phyloP scores from a whole-genome alignment of 2,329 filamentous ascomycete species.

The Rasamsonia emersonii region DNA sequence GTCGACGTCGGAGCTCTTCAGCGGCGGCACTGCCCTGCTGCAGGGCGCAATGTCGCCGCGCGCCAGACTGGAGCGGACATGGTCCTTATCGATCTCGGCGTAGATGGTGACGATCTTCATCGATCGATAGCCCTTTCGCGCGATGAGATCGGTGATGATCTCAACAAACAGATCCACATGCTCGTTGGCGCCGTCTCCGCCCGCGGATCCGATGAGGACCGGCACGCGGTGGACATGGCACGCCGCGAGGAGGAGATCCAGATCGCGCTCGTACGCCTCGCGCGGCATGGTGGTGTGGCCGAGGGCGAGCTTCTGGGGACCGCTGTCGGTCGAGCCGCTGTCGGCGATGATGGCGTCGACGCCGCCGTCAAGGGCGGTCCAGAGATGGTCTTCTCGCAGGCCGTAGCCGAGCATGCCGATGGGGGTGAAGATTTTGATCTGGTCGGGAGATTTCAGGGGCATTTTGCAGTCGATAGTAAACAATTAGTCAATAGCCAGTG shows the following conservation, averaged over 20 bases:
- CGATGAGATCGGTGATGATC: constrained; percentile 29
- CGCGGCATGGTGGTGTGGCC: constrained; percentile 28
- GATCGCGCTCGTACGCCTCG: constrained; percentile 34
- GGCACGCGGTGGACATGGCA: constrained; percentile 27
- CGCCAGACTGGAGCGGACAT: constrained; percentile 20
- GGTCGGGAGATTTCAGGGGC: neutral
- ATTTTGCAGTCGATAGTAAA: too few relatives aligned
- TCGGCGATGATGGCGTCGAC: constrained; percentile 17
- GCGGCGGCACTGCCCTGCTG: constrained; percentile 31
- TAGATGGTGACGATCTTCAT: constrained; percentile 28
- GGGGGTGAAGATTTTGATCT: constrained; percentile 31
- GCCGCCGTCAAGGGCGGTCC: constrained; percentile 34
- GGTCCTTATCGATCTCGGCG: constrained; percentile 30
- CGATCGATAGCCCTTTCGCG: constrained; percentile 15
- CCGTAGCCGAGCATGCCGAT: constrained; percentile 45
- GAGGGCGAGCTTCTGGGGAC: constrained; percentile 18
- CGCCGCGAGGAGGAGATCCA: constrained; percentile 31
- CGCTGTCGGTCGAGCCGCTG: constrained; percentile 20
- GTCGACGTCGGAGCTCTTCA: constrained; percentile 32
- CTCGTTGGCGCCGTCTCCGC: constrained; percentile 38
- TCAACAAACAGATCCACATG: constrained; percentile 33
- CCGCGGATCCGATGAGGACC: constrained; percentile 37
- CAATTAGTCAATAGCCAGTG: too few relatives aligned
- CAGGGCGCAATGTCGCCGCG: constrained; percentile 32
- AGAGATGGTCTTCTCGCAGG: constrained; percentile 24